phyloP scores from a whole-genome alignment of 2,329 filamentous ascomycete species.

The Zasmidium cellare region DNA sequence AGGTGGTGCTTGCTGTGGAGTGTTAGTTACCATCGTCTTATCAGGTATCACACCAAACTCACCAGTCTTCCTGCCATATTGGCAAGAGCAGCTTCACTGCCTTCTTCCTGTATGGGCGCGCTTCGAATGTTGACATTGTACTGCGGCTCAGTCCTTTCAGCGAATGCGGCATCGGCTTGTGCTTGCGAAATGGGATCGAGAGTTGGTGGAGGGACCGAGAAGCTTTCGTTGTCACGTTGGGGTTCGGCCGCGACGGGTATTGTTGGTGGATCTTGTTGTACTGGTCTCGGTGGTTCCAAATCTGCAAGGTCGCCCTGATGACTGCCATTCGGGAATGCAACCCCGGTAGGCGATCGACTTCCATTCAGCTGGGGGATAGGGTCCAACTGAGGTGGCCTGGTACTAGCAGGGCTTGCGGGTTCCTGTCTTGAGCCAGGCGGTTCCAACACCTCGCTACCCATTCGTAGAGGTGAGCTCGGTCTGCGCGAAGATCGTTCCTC shows the following conservation, averaged over 20 bases:
- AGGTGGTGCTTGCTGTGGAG: slow-evolving; percentile 55
- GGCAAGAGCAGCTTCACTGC: slow-evolving; percentile 67
- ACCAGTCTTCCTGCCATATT: slow-evolving; percentile 73
- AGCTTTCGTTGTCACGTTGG: slow-evolving; percentile 72
- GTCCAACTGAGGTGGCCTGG: slow-evolving; percentile 15
- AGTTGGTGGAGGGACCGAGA: slow-evolving; percentile 68
- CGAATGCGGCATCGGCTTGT: slow-evolving; percentile 62
- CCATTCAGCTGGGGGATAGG: slow-evolving; percentile 26
- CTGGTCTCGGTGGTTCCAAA: slow-evolving; percentile 32
- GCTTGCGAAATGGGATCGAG: slow-evolving; percentile 65
- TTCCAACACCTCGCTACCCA: slow-evolving; percentile 34
- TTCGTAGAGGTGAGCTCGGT: slow-evolving; percentile 32
- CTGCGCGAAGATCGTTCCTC: slow-evolving; percentile 28
- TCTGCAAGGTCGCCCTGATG: slow-evolving; percentile 37
- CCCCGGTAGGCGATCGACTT: slow-evolving; percentile 13
- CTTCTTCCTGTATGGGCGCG: slow-evolving; percentile 75
- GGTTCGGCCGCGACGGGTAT: slow-evolving; percentile 35
- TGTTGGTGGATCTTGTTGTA: slow-evolving; percentile 18
- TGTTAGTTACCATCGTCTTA: neutral
- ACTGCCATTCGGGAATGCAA: slow-evolving; percentile 29
- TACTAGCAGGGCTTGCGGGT: slow-evolving; percentile 9
- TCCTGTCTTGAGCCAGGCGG: slow-evolving; percentile 14
- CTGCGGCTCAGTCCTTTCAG: slow-evolving; percentile 59
- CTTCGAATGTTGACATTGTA: slow-evolving; percentile 81
- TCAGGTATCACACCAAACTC: slow-evolving; percentile 25